Evolutionary conservation across 805 yeast species (phyloP).

Genomic region (Saccharomycopsis malanga): DNA sequence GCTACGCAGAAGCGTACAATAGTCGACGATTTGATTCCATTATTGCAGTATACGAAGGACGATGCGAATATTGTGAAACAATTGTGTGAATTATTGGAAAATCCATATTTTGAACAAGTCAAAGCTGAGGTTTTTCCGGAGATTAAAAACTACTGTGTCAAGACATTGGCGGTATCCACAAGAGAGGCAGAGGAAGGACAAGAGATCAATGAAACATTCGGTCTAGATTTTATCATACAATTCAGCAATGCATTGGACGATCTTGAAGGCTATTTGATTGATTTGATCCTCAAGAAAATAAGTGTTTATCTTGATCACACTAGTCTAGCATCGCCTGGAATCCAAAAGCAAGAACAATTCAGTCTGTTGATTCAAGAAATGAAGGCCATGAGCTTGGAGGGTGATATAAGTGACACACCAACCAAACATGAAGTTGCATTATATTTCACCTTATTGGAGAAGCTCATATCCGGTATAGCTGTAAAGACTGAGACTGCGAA

Average conservation of each 20-base stretch:
- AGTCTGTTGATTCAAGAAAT: neutral
- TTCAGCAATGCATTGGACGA: conserved; percentile 1
- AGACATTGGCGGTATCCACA: neutral
- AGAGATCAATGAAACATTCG: neutral
- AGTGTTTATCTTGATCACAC: neutral
- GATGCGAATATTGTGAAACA: neutral
- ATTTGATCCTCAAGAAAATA: neutral
- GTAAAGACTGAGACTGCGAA: neutral
- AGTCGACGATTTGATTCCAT: conserved; percentile 2
- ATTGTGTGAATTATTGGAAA: conserved; percentile 3
- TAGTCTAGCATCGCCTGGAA: neutral
- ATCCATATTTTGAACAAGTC: neutral
- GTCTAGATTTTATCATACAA: conserved; percentile 1
- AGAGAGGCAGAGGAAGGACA: neutral
- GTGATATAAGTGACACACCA: neutral
- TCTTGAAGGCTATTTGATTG: neutral
- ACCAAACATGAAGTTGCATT: conserved; percentile 7
- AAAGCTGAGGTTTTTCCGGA: neutral
- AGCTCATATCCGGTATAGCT: neutral
- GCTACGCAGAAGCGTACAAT: conserved; percentile 5
- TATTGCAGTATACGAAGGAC: neutral
- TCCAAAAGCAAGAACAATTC: neutral
- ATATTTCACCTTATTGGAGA: conserved; percentile 11
- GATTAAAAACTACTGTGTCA: conserved; percentile 12
- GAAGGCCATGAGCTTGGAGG: neutral